Conservation (phyloP, 495 filamentous ascomycete genomes). For the Articulospora tetracladia region DNA sequence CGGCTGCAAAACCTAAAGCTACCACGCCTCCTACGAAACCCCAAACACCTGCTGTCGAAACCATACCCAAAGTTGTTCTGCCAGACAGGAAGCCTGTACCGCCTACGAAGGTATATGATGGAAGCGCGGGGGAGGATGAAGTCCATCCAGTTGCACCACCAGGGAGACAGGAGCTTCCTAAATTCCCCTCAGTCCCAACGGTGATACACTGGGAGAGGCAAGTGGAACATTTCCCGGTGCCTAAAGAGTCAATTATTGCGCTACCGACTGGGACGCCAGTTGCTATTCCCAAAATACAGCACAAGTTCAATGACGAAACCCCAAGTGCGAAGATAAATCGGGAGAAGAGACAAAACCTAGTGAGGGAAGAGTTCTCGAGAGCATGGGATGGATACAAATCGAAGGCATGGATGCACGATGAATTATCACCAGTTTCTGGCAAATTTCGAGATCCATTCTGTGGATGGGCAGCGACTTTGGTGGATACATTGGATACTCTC, state of each 20-base stretch:
- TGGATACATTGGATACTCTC: slow-evolving; percentile 89
- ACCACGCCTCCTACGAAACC: background rate
- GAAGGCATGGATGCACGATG: slow-evolving; percentile 82
- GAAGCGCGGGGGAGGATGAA: slow-evolving; percentile 3
- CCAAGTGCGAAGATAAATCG: slow-evolving; percentile 56
- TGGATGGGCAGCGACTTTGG: slow-evolving; percentile 91
- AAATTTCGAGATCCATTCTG: slow-evolving; percentile 72
- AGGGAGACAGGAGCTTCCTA: slow-evolving; percentile 21
- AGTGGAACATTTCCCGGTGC: slow-evolving; percentile 71
- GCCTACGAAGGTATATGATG: slow-evolving; percentile 3
- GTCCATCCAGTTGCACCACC: slow-evolving; percentile 19
- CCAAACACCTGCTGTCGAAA: slow-evolving; percentile 7
- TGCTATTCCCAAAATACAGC: slow-evolving; percentile 72
- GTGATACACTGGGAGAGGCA: slow-evolving; percentile 65
- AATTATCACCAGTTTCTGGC: slow-evolving; percentile 67
- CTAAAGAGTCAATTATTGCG: slow-evolving; percentile 61
- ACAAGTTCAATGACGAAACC: slow-evolving; percentile 61
- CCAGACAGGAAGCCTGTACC: slow-evolving; percentile 37
- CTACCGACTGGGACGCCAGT: slow-evolving; percentile 70
- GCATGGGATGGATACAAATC: slow-evolving; percentile 81
- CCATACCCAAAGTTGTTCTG: slow-evolving; percentile 30
- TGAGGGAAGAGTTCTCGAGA: slow-evolving; percentile 73
- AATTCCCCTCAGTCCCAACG: slow-evolving; percentile 20
- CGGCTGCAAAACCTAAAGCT: background rate
- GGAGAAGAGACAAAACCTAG: slow-evolving; percentile 57